Conservation (phyloP, 805 yeast genomes). For the Kazachstania psychrophila region DNA sequence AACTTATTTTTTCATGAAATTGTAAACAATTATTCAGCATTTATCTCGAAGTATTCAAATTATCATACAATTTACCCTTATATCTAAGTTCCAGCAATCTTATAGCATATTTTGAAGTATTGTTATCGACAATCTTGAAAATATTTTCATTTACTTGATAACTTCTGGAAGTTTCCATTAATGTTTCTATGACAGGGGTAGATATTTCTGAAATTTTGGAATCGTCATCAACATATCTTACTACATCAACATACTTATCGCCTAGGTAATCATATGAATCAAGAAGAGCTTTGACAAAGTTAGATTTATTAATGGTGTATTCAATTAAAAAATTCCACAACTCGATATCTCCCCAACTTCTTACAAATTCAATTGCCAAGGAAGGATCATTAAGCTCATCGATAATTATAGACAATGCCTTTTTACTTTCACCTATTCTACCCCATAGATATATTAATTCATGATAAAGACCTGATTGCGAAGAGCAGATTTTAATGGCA, state of each 20-base stretch:
- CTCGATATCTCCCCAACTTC: slow-evolving; percentile 58
- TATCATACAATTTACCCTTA: slow-evolving; percentile 22
- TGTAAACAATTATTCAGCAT: neutral
- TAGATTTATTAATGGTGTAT: slow-evolving; percentile 61
- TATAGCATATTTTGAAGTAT: slow-evolving; percentile 34
- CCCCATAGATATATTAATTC: slow-evolving; percentile 80
- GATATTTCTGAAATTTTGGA: slow-evolving; percentile 59
- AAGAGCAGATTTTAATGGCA: slow-evolving; percentile 57
- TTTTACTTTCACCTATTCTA: slow-evolving; percentile 66
- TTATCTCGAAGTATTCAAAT: neutral
- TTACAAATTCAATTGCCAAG: slow-evolving; percentile 73
- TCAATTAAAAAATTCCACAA: slow-evolving; percentile 70
- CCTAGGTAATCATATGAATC: slow-evolving; percentile 56
- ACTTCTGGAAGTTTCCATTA: slow-evolving; percentile 52
- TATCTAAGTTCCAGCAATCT: slow-evolving; percentile 26
- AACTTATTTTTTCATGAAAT: too few relatives aligned
- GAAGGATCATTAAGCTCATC: slow-evolving; percentile 70
- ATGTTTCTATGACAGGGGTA: slow-evolving; percentile 49
- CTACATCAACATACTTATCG: slow-evolving; percentile 56
- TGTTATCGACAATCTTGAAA: slow-evolving; percentile 43
- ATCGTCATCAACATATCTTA: slow-evolving; percentile 52
- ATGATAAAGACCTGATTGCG: slow-evolving; percentile 37
- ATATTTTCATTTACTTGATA: slow-evolving; percentile 47
- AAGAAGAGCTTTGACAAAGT: slow-evolving; percentile 66
- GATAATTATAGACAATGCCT: slow-evolving; percentile 69